Conservation (phyloP, 2,329 filamentous ascomycete species). For the Peltaster fructicola region DNA sequence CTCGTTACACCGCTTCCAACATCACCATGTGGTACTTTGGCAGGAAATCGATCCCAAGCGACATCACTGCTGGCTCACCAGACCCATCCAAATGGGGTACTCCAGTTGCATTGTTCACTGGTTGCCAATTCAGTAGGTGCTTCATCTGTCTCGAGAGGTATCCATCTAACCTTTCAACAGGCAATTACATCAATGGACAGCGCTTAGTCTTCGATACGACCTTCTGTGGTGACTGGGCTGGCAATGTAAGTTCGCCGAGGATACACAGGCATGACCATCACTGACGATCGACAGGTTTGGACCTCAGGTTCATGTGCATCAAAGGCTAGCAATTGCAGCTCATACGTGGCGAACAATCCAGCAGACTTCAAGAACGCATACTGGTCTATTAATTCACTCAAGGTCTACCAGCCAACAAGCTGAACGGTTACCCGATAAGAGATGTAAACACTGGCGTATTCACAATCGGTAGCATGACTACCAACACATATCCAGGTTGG, state of each 20-base stretch:
- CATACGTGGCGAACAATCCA: conserved; percentile 19
- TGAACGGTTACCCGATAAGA: too few species aligned
- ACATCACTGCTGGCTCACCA: conserved; percentile 28
- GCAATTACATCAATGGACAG: conserved; percentile 14
- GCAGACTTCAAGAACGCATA: conserved; percentile 21
- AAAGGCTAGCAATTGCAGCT: conserved; percentile 13
- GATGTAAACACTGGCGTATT: too few species aligned
- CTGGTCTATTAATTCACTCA: conserved; percentile 24
- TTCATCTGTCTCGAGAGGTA: too few species aligned
- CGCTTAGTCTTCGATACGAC: conserved; percentile 45
- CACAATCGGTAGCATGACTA: too few species aligned
- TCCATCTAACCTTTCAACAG: too few species aligned
- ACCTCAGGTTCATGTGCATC: conserved; percentile 16
- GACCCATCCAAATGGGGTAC: conserved; percentile 43
- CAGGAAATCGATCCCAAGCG: conserved; percentile 10
- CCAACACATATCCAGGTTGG: too few species aligned
- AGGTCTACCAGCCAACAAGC: conserved; percentile 23
- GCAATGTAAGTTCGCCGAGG: too few species aligned
- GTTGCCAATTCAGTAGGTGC: too few species aligned
- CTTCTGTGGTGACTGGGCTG: conserved; percentile 17
- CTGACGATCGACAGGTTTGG: too few species aligned
- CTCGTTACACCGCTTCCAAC: conserved; percentile 7
- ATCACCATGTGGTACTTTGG: conserved; percentile 11
- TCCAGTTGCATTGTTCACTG: conserved; percentile 43
- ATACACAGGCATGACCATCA: too few species aligned